phyloP scores from a whole-genome alignment of 352 stramenopile species.

The Phytophthora fragariaefolia region DNA sequence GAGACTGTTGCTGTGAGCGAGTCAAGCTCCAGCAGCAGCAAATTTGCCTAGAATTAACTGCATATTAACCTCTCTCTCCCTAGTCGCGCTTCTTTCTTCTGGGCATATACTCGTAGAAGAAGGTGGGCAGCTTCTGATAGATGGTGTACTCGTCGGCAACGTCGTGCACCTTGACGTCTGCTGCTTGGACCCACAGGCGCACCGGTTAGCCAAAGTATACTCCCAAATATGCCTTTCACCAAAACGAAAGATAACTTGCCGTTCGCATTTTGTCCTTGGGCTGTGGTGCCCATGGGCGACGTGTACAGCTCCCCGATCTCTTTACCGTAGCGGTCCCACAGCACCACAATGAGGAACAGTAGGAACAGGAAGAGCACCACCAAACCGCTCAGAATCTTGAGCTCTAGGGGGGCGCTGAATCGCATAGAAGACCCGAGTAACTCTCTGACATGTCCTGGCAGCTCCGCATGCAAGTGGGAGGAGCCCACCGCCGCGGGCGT shows the following conservation, averaged over 20 bases:
- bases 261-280: conserved; percentile 30
- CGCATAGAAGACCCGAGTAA: conserved; percentile 40
- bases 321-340: conserved; percentile 88
- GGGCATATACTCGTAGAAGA: conserved; percentile 91
- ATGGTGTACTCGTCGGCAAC: conserved; percentile 83
- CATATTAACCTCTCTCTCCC: not conserved
- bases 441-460: conserved; percentile 40
- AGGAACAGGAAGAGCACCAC: conserved; percentile 80
- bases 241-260: conserved; percentile 27
- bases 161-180: conserved; percentile 69
- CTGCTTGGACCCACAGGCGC: conserved; percentile 1
- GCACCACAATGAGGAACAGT: conserved; percentile 78
- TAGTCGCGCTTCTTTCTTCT: conserved; percentile 63
- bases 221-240: not conserved
- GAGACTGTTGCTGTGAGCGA: conserved; percentile 1
- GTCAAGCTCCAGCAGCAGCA: not conserved
- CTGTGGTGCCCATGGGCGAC: conserved; percentile 36
- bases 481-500: conserved; percentile 7
- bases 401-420: conserved; percentile 58
- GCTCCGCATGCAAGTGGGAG: conserved; percentile 22
- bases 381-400: conserved; percentile 74
- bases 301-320: conserved; percentile 86
- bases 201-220: conserved; percentile 5
- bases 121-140: conserved; percentile 87
- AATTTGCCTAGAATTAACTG: conserved; percentile 3